A percentile compares a stretch with the other conserved stretches of the same genome.
Evolutionary conservation across 163 green algal species (phyloP).

Genomic region (Scenedesmus sp.): DNA sequence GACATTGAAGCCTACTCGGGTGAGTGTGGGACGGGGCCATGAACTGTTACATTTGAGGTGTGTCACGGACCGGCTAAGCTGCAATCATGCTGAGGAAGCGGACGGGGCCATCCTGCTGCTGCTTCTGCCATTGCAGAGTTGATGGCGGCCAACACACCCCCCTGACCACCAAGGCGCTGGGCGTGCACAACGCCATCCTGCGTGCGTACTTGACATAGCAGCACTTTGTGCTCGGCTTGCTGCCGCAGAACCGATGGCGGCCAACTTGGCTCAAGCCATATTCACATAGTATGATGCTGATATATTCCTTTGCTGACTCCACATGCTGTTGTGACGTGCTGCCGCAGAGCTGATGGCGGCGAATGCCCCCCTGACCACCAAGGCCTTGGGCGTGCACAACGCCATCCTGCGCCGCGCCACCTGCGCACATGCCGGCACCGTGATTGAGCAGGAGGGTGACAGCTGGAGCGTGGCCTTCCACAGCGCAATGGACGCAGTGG

Average conservation of each 20-base stretch:
- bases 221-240: too few species aligned
- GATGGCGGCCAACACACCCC: background rate
- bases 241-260: too few species aligned
- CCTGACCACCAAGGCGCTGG: background rate
- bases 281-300: too few species aligned
- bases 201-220: too few species aligned
- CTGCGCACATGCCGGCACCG: background rate
- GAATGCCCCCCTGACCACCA: conserved; percentile 14
- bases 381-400: conserved; percentile 36
- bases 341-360: conserved; percentile 13
- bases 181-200: conserved; percentile 33
- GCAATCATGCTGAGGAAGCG: too few species aligned
- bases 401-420: conserved; percentile 6
- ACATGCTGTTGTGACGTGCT: background rate
- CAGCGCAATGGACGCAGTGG: conserved; percentile 54
- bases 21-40: background rate
- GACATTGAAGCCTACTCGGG: conserved; percentile 39
- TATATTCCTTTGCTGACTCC: background rate
- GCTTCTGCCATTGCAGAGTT: too few species aligned
- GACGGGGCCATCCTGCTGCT: background rate
- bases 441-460: conserved; percentile 61
- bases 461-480: conserved; percentile 68
- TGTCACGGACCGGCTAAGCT: too few species aligned
- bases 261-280: too few species aligned
- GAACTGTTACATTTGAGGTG: background rate